These are phyloP conservation scores for Mycena belliarum DNA, from an alignment of 768 basidiomycete genomes.

Conservation along the genomic window DNA sequence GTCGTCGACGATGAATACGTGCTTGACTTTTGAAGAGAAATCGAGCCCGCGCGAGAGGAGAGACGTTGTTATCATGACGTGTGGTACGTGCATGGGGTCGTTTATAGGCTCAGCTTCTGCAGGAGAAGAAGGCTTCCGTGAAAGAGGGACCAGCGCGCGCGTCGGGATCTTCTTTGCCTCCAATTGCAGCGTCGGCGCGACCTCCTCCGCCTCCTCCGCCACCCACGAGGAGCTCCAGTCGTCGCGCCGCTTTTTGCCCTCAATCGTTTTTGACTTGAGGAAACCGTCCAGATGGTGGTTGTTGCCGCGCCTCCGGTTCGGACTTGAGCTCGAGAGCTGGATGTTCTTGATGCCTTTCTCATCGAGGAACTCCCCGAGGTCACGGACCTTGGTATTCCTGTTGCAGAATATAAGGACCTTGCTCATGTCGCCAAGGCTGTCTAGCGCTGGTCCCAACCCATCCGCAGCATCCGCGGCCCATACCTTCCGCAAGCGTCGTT, in stretches of 20 bases:
- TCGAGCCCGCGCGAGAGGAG: conserved; percentile 89
- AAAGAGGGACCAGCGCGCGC: neutral
- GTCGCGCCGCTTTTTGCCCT: neutral
- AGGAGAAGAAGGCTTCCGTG: conserved; percentile 6
- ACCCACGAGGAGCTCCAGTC: conserved; percentile 10
- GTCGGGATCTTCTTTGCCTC: neutral
- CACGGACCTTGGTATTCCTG: conserved; percentile 64
- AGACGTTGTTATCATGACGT: conserved; percentile 86
- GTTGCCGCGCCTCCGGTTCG: conserved; percentile 60
- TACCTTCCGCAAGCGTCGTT: conserved; percentile 67
- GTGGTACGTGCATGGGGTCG: conserved; percentile 44
- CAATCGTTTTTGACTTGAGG: conserved; percentile 37
- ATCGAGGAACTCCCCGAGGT: conserved; percentile 58
- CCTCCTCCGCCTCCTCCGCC: conserved; percentile 4
- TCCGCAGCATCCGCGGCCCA: conserved; percentile 67
- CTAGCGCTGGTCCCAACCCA: conserved; percentile 17
- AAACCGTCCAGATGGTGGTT: conserved; percentile 82
- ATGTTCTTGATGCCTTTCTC: conserved; percentile 63
- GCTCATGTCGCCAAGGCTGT: conserved; percentile 38
- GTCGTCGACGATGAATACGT: conserved; percentile 87
- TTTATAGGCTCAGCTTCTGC: conserved; percentile 20
- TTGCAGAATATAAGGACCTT: conserved; percentile 88
- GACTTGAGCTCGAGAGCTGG: conserved; percentile 64
- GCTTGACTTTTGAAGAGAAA: conserved; percentile 73
- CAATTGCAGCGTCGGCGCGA: neutral